These are phyloP conservation scores for Cryptococcus jaspeensis DNA, from an alignment of 1,284 basidiomycete species.

Conservation along the genomic window DNA sequence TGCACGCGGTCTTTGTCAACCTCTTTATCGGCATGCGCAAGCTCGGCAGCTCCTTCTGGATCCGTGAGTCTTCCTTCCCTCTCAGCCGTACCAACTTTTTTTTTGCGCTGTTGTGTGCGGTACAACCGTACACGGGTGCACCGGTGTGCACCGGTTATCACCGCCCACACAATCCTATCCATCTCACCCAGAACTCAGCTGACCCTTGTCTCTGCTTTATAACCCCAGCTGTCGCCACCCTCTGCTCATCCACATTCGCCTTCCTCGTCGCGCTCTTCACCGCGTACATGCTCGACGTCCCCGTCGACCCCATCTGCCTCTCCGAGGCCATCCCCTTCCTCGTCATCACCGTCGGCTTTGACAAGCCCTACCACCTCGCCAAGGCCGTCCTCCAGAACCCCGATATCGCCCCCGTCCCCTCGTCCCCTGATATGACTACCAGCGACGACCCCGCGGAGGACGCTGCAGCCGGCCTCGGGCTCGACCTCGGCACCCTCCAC, in stretches of 20 bases:
- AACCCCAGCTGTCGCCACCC: conserved; percentile 64
- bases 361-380: conserved; percentile 92
- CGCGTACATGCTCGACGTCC: conserved; percentile 78
- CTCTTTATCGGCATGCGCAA: conserved; percentile 82
- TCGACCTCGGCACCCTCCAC: conserved; percentile 48
- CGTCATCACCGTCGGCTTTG: conserved; percentile 95
- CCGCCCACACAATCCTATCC: background rate
- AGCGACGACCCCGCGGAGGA: conserved; percentile 23
- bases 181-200: conserved; percentile 2
- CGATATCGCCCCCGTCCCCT: conserved; percentile 58
- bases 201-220: background rate
- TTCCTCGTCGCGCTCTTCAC: conserved; percentile 84
- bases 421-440: conserved; percentile 51
- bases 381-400: conserved; percentile 87
- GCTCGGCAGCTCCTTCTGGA: conserved; percentile 85
- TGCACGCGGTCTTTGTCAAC: conserved; percentile 93
- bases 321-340: conserved; percentile 97
- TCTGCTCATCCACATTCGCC: conserved; percentile 81
- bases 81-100: background rate
- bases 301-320: conserved; percentile 86
- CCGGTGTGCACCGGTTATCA: background rate
- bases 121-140: background rate
- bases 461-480: conserved; percentile 25
- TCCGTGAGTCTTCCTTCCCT: conserved; percentile 53
- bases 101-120: background rate